These are phyloP conservation scores for Microdochium bolleyi DNA, from an alignment of 2,329 filamentous ascomycete genomes.

Conservation along the genomic window DNA sequence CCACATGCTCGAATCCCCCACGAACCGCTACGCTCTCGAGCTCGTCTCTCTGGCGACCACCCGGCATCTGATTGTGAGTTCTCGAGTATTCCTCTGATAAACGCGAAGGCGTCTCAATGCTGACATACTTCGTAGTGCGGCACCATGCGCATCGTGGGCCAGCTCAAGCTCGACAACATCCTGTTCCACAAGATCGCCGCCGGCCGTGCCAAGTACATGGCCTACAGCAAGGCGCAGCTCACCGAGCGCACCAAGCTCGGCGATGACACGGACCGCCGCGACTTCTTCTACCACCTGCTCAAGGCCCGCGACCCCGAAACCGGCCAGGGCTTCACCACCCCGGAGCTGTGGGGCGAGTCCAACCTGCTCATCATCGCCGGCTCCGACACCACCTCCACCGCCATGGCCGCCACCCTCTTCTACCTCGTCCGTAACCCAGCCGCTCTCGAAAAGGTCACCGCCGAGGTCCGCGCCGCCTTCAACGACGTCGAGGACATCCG, in stretches of 20 bases:
- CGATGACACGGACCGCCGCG: conserved; percentile 58
- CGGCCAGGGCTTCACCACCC: conserved; percentile 54
- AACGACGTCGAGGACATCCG: conserved; percentile 42
- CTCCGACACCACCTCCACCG: conserved; percentile 65
- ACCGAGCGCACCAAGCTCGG: conserved; percentile 59
- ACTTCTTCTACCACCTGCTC: conserved; percentile 71
- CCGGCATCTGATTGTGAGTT: conserved; percentile 30
- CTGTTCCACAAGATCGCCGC: conserved; percentile 60
- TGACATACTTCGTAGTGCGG: conserved; percentile 43
- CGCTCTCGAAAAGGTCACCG: conserved; percentile 35
- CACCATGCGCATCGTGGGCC: conserved; percentile 62
- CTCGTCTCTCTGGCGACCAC: conserved; percentile 62
- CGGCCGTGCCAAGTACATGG: conserved; percentile 62
- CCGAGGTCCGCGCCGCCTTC: conserved; percentile 47
- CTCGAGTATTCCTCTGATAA: not conserved
- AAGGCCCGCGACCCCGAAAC: conserved; percentile 66
- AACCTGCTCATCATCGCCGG: conserved; percentile 66
- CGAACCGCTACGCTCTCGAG: conserved; percentile 59
- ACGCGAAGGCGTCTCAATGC: too few relatives aligned
- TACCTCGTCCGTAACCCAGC: conserved; percentile 48
- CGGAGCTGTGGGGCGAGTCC: conserved; percentile 64
- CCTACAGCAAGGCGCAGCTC: conserved; percentile 60
- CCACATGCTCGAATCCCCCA: conserved; percentile 49
- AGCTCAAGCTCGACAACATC: conserved; percentile 57
- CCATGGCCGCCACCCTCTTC: conserved; percentile 55